Base-by-base conservation (phyloP, 2,329 filamentous ascomycete genomes). In the Sphaerostilbella broomeana region DNA sequence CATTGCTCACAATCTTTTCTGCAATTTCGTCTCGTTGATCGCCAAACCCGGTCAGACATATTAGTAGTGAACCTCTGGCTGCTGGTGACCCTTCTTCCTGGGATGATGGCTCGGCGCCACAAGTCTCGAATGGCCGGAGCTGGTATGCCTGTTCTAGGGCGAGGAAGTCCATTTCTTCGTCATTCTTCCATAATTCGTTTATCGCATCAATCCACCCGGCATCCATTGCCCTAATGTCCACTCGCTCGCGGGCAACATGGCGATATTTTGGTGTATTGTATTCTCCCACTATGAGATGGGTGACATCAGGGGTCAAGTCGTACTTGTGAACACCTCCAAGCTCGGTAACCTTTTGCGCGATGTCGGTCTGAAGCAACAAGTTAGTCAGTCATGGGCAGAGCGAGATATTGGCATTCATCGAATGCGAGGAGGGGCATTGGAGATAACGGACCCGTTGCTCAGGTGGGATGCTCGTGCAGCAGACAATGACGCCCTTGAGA, bases 241-340 rank as follows among this genome's bases (percentile, higher is more conserved):
- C 79, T 37, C 92, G 77, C 59, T 90, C 84, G 56, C 82, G 86
- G 38, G 90, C 92, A 54, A 97, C 90, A 69, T 94, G 95, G 60
- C 81, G 84, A 64, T 98, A 98, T 62, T 98, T 98, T 35, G 84
- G 79, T 1, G 90, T 97, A 58, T 90, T 78, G 54, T 87, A 84
- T 53, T 85, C 81, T 59, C 89, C 92, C 46, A 95, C 86, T 47
- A 98, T 76, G 32, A 98, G 79, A 66, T 98, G 92, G 5, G 92
- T 97, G 33, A 94, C 87, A 60, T 95, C 87, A 41, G 85, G 86
- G n/a, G 89, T 97, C 30, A 98, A 77, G 60, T 98, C 89, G 61
- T 88, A 84, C 53, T 85, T 88, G 70, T 94, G 85, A 44, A 75
- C 63, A 35, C 89, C 92, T 48, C 92, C 92, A 70, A 98, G 87